Conservation (phyloP, 768 basidiomycete genomes). For the Kwoniella shandongensis region DNA sequence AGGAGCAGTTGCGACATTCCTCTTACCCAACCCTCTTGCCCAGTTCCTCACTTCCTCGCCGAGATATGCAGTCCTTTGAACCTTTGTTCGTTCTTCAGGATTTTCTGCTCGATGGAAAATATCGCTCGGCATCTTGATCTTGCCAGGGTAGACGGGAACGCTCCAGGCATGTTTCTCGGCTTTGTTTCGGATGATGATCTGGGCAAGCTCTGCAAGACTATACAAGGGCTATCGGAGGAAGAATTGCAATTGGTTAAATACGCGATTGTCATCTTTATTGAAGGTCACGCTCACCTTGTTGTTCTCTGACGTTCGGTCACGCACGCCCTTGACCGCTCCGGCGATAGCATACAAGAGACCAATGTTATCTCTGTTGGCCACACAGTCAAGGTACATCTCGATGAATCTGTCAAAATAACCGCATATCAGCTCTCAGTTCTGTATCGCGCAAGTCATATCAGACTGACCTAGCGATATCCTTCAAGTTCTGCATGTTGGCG, state of each 20-base stretch:
- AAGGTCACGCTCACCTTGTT: slow-evolving; percentile 63
- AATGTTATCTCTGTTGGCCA: slow-evolving; percentile 77
- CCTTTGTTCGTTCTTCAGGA: slow-evolving; percentile 14
- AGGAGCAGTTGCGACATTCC: slow-evolving; percentile 13
- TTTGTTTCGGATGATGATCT: slow-evolving; percentile 75
- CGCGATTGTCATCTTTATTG: background rate
- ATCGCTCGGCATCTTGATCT: slow-evolving; percentile 74
- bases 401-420: slow-evolving; percentile 65
- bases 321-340: slow-evolving; percentile 77
- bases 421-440: background rate
- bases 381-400: slow-evolving; percentile 76
- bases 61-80: slow-evolving; percentile 23
- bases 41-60: slow-evolving; percentile 22
- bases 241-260: background rate
- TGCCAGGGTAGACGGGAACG: slow-evolving; percentile 75
- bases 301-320: slow-evolving; percentile 67
- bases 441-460: background rate
- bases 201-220: slow-evolving; percentile 79
- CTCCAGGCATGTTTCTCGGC: slow-evolving; percentile 69
- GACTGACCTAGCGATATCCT: slow-evolving; percentile 76
- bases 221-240: slow-evolving; percentile 78
- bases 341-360: slow-evolving; percentile 80
- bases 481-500: slow-evolving; percentile 57
- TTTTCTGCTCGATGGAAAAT: slow-evolving; percentile 66
- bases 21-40: slow-evolving; percentile 27